Conservation (phyloP, 2,329 filamentous ascomycete genomes). For the Colletotrichum tabaci region DNA sequence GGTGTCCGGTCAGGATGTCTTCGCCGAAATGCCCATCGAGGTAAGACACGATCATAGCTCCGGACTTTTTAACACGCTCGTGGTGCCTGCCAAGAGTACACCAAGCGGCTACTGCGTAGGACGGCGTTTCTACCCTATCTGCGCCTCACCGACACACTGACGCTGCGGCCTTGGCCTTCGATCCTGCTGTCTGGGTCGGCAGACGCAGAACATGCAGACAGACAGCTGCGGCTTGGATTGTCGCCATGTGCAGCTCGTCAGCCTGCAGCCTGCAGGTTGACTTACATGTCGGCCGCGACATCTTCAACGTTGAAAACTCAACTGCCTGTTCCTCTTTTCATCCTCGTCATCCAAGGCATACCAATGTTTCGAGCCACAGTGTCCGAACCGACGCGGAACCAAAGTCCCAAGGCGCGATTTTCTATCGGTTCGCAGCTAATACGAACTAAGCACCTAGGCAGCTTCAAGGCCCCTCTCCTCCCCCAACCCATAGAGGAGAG, state of each 20-base stretch:
- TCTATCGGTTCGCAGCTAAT: conserved; percentile 5
- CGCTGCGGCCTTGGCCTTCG: conserved; percentile 28
- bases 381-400: neutral
- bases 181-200: conserved; percentile 2
- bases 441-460: neutral
- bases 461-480: too few species aligned
- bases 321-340: neutral
- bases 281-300: neutral
- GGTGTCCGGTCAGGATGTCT: conserved; percentile 25
- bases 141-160: conserved; percentile 34
- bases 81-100: conserved; percentile 17
- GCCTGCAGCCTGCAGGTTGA: conserved; percentile 21
- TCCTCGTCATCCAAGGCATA: neutral
- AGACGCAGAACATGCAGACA: neutral
- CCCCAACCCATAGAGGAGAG: neutral
- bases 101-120: conserved; percentile 38
- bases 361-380: conserved; percentile 5
- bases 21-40: conserved; percentile 4
- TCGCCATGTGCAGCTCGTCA: conserved; percentile 15
- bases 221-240: neutral
- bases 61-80: conserved; percentile 6
- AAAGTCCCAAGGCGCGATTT: neutral
- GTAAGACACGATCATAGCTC: conserved; percentile 20
- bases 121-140: conserved; percentile 30
- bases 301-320: neutral